Evolutionary conservation across 1,139 yeast species (phyloP), one percentile per base, ranked within the genome.

Genomic region (Hansenula lynferdii): DNA sequence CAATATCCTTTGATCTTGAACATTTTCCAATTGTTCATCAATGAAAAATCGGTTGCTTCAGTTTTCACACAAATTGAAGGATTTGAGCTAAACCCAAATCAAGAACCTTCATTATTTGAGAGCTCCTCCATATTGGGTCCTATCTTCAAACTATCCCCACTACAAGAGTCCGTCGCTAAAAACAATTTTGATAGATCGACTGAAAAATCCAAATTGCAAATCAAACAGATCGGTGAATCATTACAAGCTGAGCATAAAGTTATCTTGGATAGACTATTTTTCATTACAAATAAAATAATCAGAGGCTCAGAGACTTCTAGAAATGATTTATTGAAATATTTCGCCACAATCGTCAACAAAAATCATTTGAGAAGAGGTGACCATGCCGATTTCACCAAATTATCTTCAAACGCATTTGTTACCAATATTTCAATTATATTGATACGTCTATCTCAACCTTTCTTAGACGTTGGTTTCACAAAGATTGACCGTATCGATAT

Each of bases 331-430:
- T 62, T 92, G 45, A 60, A 68, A 39, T 89, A 83, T 72, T 77
- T 90, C 59, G 84, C 84, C 3, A 72, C 71, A 28, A 70, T 89
- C 33, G 72, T 87, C 17, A 86, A 90, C 53, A 69, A 76, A 42
- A 89, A 90, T 57, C 97, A 90, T 61, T 73, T 86, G 52, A 77
- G 97, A 61, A 75, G 85, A 50, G 97, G 97, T 35, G 80, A 85
- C 49, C 95, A 85, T 58, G 85, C 92, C 5, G 82, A 85, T 51
- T 73, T 76, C 8, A 65, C 70, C 16, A 74, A 77, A 40, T 67
- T 85, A 37, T 79, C 95, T 1, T 70, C 87, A 8, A 90, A 90
- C 63, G 92, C 90, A 1, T 72, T 92, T 45, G 84, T 89, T 85
- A 69, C 81, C 41, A 92, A 90, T 57, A 72, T 87, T 18, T 69